Conservation (phyloP, 225 moss, liverwort and hornwort genomes). For the Neckera pumila region DNA sequence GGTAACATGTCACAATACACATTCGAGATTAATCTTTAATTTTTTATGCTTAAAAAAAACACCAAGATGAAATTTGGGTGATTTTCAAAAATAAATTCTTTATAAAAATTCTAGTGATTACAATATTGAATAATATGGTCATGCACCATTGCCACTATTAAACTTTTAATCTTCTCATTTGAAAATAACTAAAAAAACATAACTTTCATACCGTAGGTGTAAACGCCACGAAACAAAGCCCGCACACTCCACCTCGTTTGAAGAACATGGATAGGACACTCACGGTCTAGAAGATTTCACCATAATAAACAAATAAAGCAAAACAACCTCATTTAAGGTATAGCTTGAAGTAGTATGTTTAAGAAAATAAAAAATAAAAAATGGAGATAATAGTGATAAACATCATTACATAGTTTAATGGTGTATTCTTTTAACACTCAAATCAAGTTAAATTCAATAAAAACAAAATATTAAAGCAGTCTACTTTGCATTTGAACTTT, state of each 20-base stretch:
- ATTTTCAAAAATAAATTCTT: background rate
- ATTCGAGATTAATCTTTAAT: background rate
- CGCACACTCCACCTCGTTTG: no score
- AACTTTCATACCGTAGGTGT: no score
- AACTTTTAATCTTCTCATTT: no score
- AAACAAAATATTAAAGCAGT: background rate
- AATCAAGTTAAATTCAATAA: no score
- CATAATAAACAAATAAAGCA: no score
- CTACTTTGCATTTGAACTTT: background rate
- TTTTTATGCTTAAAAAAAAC: background rate
- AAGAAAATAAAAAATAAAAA: background rate
- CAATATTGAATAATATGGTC: background rate
- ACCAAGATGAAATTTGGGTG: background rate
- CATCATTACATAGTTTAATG: background rate
- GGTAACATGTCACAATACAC: fast-evolving
- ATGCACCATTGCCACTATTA: no score
- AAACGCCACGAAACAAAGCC: no score
- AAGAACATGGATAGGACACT: no score
- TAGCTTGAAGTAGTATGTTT: background rate
- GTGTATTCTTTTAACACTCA: background rate
- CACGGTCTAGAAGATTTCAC: no score
- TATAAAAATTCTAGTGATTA: fast-evolving
- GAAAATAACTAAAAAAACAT: no score
- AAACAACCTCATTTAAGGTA: no score
- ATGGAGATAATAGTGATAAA: fast-evolving